Evolutionary conservation across 2,329 filamentous ascomycete species (phyloP).

Genomic region (Neonectria neomacrospora): DNA sequence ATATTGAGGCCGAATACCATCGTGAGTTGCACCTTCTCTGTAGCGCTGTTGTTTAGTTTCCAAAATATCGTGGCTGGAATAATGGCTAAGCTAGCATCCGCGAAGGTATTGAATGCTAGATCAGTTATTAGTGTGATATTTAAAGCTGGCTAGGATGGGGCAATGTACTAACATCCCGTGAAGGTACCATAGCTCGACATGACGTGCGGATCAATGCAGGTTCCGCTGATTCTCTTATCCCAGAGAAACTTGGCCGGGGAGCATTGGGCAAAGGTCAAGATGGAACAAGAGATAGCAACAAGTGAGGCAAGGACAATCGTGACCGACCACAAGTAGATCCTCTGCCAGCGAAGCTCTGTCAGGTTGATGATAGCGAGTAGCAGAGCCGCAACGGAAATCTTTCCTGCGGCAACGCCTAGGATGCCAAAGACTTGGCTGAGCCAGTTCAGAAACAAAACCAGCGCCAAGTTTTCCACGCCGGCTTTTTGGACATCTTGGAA

Average conservation of each 20-base stretch:
- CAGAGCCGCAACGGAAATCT: conserved; percentile 24
- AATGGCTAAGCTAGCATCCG: conserved; percentile 38
- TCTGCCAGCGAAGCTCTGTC: conserved; percentile 35
- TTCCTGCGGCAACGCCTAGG: neutral
- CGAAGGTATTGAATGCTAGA: conserved; percentile 38
- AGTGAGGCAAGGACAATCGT: conserved; percentile 30
- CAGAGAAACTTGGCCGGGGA: conserved; percentile 24
- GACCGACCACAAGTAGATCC: conserved; percentile 36
- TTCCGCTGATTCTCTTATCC: neutral
- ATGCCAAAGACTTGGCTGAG: neutral
- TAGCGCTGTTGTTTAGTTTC: conserved; percentile 81
- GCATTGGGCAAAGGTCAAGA: conserved; percentile 38
- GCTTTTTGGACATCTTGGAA: neutral
- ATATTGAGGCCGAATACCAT: conserved; percentile 40
- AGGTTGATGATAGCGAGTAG: conserved; percentile 34
- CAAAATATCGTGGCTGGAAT: conserved; percentile 57
- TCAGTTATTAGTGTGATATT: neutral
- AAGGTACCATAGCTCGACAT: neutral
- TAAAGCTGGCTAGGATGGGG: neutral
- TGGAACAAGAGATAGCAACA: conserved; percentile 35
- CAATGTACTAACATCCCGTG: neutral
- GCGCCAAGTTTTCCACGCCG: neutral
- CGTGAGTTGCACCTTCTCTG: conserved; percentile 77
- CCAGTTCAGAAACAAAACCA: neutral
- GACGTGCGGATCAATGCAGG: neutral